Evolutionary conservation across 2,329 filamentous ascomycete genomes (phyloP).

Genomic region (Beauveria sp.): DNA sequence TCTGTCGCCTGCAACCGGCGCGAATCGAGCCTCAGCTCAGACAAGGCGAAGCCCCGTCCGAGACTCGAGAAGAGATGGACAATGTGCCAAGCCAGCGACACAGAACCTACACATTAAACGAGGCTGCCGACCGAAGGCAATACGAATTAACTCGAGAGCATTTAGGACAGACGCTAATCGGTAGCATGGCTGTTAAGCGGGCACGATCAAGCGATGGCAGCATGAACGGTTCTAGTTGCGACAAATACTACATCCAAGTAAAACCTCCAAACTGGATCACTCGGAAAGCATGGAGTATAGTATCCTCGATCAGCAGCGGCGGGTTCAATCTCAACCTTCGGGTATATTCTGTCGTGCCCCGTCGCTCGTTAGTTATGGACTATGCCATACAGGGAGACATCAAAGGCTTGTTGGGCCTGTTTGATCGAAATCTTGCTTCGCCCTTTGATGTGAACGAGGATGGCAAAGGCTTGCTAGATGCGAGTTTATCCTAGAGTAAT

Average conservation of each 20-base stretch:
- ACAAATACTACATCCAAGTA: not conserved
- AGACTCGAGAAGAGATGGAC: too few relatives aligned
- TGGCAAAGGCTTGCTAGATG: not conserved
- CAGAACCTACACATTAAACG: too few relatives aligned
- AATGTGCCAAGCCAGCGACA: too few relatives aligned
- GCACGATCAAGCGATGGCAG: not conserved
- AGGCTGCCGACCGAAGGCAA: too few relatives aligned
- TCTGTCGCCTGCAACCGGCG: too few relatives aligned
- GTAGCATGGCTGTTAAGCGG: not conserved
- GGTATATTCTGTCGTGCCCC: not conserved
- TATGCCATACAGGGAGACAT: not conserved
- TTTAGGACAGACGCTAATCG: too few relatives aligned
- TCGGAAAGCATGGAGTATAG: not conserved
- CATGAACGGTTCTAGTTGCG: not conserved
- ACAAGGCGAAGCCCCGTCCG: too few relatives aligned
- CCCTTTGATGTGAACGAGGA: not conserved
- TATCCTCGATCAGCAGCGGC: not conserved
- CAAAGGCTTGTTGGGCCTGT: not conserved
- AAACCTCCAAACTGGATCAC: not conserved
- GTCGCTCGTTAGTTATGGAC: not conserved
- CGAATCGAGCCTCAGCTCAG: too few relatives aligned
- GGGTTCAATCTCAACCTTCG: not conserved
- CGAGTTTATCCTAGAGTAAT: not conserved
- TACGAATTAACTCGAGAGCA: too few relatives aligned
- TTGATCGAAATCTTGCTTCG: not conserved